Conservation (phyloP, 1,139 yeast species). For the Lipomyces yarrowii region DNA sequence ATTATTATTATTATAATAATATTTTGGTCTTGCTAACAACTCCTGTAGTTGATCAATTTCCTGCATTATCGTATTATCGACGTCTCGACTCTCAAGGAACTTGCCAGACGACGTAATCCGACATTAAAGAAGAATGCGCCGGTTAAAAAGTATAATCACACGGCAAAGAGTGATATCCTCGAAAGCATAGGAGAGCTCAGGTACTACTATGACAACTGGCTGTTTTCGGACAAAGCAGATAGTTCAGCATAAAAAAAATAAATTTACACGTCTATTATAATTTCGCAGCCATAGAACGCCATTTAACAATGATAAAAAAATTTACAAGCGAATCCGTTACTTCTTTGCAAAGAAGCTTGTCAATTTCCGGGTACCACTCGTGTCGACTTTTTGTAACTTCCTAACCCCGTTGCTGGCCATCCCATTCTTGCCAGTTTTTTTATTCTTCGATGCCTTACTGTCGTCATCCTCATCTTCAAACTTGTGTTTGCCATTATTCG, state of each 20-base stretch:
- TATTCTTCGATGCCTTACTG: conserved; percentile 11
- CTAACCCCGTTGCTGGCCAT: conserved; percentile 17
- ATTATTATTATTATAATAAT: no score
- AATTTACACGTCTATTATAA: not conserved
- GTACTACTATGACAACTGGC: conserved; percentile 73
- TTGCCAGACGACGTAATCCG: conserved; percentile 78
- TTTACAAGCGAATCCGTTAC: not conserved
- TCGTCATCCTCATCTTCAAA: conserved; percentile 20
- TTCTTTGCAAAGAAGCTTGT: conserved; percentile 37
- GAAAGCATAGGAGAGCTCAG: conserved; percentile 84
- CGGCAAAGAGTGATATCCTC: conserved; percentile 83
- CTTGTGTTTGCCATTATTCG: conserved; percentile 12
- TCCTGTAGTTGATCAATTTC: conserved; percentile 49
- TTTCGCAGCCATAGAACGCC: not conserved
- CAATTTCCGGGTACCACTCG: conserved; percentile 34
- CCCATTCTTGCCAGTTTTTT: conserved; percentile 15
- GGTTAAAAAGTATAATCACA: conserved; percentile 64
- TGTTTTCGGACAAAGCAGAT: conserved; percentile 7
- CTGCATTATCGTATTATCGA: conserved; percentile 86
- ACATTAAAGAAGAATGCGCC: conserved; percentile 60
- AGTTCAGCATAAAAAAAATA: not conserved
- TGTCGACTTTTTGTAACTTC: conserved; percentile 28
- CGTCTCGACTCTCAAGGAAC: conserved; percentile 80
- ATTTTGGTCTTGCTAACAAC: not conserved
- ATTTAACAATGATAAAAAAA: not conserved